Base-by-base conservation (phyloP, 495 filamentous ascomycete species). In the Geoglossum glabrum region DNA sequence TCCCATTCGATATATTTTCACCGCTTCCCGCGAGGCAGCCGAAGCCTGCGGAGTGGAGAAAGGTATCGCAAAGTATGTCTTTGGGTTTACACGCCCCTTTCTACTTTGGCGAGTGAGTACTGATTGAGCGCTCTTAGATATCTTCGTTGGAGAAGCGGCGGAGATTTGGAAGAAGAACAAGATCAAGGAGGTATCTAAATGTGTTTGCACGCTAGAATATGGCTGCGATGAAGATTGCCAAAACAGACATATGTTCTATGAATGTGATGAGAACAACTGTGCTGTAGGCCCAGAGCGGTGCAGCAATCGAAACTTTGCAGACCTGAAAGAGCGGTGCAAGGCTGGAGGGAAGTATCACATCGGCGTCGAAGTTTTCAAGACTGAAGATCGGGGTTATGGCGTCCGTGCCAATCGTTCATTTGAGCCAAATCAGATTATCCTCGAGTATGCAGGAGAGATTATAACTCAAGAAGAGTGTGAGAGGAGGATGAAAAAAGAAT, bases 361-460 rank as follows among this genome's bases (percentile, higher is more conserved):
- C 50, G 92, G 92, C 34, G 90, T 98, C 26, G 92, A 98, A 66
- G 89, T 96, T 30, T 78, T 92, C 70, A 88, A 95, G 71, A 97
- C 93, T 9, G 61, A 64, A 17, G 88, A 95, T 71, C 80, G 87
- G 54, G 92, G 92, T 28, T 94, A 87, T 67, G 92, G 92, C 46
- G 85, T 98, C 23, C 83, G 92, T 55, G 85, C 83, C 62, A 94
- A 90, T 67, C 83, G 92, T 43, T 83, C 79, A 57, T 98, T 95
- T 64, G 78, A 84, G 40, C 77, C 90, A 0, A 81, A 89, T 64
- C 89, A 97, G 72, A 93, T 98, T 67, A 95, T 98, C 64, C 87
- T 96, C 69, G 92, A 98, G 66, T 98, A 98, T 66, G 87, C 87
- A 8, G 92, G 92, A 38, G 92, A 98, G 70, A 95, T 98, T 58